Conservation (phyloP, 108 stramenopile species). For the Nitzschia inconspicua region DNA sequence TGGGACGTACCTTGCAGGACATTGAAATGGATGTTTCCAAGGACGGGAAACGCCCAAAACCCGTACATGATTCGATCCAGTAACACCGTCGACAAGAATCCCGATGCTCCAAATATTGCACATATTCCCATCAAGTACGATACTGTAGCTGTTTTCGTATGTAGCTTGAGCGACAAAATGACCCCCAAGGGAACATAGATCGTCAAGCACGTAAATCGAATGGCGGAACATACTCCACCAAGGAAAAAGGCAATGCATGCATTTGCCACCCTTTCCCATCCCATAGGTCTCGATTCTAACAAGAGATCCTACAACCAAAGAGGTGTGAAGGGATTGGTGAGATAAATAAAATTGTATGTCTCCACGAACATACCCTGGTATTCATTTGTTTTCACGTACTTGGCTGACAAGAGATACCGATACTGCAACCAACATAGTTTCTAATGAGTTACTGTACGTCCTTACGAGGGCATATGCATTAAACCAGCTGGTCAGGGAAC, state of each 20-base stretch:
- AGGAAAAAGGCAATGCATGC: conserved; percentile 62
- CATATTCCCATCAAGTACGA: conserved; percentile 37
- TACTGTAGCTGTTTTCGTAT: background rate
- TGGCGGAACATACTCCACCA: conserved; percentile 73
- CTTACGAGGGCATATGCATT: conserved; percentile 75
- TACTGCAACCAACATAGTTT: conserved; percentile 46
- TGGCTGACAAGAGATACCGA: conserved; percentile 59
- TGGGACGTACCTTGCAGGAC: conserved; percentile 49
- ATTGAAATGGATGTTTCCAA: conserved; percentile 88
- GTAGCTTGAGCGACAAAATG: conserved; percentile 40
- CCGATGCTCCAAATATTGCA: conserved; percentile 46
- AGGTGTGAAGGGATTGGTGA: background rate
- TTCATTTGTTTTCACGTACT: no score
- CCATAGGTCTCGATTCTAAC: conserved; percentile 7
- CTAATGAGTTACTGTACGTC: conserved; percentile 80
- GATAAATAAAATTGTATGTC: no score
- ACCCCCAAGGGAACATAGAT: conserved; percentile 77
- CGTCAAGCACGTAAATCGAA: conserved; percentile 81
- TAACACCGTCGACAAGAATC: conserved; percentile 44
- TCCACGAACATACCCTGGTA: no score
- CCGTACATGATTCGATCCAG: conserved; percentile 77
- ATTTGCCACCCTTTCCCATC: background rate
- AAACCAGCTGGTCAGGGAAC: conserved; percentile 66
- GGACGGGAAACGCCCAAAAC: conserved; percentile 78
- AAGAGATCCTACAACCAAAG: conserved; percentile 37